Conservation (phyloP, 2,329 filamentous ascomycete species). For the Apiospora sp. region DNA sequence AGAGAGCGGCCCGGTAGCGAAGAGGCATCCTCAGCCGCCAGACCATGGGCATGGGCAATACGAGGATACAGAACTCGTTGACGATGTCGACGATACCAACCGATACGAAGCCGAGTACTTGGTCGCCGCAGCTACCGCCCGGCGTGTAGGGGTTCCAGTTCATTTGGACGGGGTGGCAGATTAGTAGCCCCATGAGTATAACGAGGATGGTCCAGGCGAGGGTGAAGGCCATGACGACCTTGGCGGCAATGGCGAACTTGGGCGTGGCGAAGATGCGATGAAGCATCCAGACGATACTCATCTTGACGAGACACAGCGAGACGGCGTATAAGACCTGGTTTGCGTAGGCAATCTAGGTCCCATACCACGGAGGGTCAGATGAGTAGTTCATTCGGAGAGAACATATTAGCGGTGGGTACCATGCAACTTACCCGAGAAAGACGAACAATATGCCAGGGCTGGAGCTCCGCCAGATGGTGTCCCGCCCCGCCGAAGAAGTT, state of each 20-base stretch:
- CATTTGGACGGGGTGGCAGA: slow-evolving; percentile 36
- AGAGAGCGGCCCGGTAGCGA: slow-evolving; percentile 31
- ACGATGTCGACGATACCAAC: slow-evolving; percentile 32
- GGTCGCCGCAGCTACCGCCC: slow-evolving; percentile 32
- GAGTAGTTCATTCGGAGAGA: neutral
- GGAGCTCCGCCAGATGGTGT: slow-evolving; percentile 34
- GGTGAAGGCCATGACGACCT: slow-evolving; percentile 31
- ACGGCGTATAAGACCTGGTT: slow-evolving; percentile 32
- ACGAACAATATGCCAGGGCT: slow-evolving; percentile 33
- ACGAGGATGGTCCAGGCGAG: slow-evolving; percentile 32
- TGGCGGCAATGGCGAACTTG: slow-evolving; percentile 30
- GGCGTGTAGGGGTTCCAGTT: slow-evolving; percentile 38
- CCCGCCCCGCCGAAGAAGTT: neutral
- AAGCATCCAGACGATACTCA: slow-evolving; percentile 34
- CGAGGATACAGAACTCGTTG: slow-evolving; percentile 32
- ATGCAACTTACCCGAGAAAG: slow-evolving; percentile 32
- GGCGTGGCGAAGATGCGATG: slow-evolving; percentile 33
- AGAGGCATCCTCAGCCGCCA: slow-evolving; percentile 29
- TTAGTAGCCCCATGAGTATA: slow-evolving; percentile 30
- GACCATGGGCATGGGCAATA: slow-evolving; percentile 32
- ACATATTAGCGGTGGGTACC: neutral
- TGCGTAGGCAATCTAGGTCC: slow-evolving; percentile 31
- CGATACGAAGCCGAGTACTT: slow-evolving; percentile 29
- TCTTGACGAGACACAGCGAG: slow-evolving; percentile 32
- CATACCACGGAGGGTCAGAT: neutral